These are phyloP conservation scores for Stylonectria norvegica DNA, from an alignment of 2,329 filamentous ascomycete genomes.

Conservation along the genomic window DNA sequence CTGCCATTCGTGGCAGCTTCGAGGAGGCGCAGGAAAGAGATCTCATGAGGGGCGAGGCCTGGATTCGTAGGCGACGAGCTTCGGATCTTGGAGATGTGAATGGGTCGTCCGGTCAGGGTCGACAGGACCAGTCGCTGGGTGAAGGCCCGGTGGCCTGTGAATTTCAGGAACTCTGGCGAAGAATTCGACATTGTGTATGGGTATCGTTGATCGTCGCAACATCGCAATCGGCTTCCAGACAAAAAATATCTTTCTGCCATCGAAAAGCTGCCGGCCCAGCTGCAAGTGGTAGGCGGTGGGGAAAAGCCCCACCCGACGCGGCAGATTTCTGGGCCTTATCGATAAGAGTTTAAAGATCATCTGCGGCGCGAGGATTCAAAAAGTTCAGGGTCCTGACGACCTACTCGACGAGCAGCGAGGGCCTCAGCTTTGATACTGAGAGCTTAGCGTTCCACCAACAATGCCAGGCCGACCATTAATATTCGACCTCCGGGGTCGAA, in stretches of 20 bases:
- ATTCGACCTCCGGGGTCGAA: conserved; percentile 34
- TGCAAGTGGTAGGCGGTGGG: conserved; percentile 31
- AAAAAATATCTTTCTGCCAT: conserved; percentile 40
- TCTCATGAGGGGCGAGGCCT: conserved; percentile 86
- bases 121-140: conserved; percentile 81
- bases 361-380: conserved; percentile 11
- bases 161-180: conserved; percentile 60
- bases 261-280: conserved; percentile 12
- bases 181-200: conserved; percentile 40
- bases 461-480: conserved; percentile 37
- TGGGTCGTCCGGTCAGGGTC: conserved; percentile 82
- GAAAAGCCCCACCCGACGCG: neutral
- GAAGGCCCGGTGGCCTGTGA: conserved; percentile 81
- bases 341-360: conserved; percentile 24
- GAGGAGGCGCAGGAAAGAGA: conserved; percentile 91
- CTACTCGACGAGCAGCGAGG: no score
- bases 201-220: conserved; percentile 21
- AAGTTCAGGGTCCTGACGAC: conserved; percentile 22
- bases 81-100: conserved; percentile 93
- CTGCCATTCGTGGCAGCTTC: conserved; percentile 94
- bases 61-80: conserved; percentile 80
- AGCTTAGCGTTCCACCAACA: conserved; percentile 13
- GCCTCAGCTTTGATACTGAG: conserved; percentile 2
- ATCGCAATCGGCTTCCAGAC: conserved; percentile 14
- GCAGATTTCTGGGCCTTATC: conserved; percentile 28